Evolutionary conservation across 306 rosid species (phyloP).

Genomic region (Fragaria nilgerrensis): DNA sequence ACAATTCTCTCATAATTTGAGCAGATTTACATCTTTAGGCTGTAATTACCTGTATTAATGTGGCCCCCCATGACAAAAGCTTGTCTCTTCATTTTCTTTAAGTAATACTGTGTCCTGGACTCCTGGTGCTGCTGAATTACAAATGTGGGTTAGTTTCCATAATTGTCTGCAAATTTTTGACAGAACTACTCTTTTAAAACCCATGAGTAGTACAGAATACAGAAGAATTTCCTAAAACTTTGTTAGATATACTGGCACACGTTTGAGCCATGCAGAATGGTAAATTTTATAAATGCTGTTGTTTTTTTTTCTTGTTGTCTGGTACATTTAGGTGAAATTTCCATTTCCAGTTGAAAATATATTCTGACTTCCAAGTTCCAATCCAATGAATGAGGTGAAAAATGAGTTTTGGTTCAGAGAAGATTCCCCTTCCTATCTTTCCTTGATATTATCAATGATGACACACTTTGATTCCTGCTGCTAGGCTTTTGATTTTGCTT

Average conservation of each 20-base stretch:
- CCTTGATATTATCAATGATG: slow-evolving; percentile 76
- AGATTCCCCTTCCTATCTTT: slow-evolving; percentile 80
- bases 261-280: slow-evolving; percentile 43
- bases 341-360: neutral
- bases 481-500: slow-evolving; percentile 58
- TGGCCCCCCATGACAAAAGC: neutral
- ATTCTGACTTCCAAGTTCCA: slow-evolving; percentile 27
- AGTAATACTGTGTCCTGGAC: neutral
- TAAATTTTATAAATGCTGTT: neutral
- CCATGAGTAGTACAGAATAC: slow-evolving; percentile 2
- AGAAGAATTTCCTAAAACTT: neutral
- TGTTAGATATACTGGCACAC: slow-evolving; percentile 35
- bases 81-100: neutral
- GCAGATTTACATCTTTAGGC: neutral
- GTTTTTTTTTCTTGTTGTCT: slow-evolving; percentile 38
- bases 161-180: neutral
- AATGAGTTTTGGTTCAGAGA: slow-evolving; percentile 49
- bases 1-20: neutral
- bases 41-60: neutral
- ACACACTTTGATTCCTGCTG: slow-evolving; percentile 49
- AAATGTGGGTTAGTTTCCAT: slow-evolving; percentile 10
- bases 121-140: neutral
- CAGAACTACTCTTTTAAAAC: neutral
- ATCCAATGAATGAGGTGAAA: slow-evolving; percentile 41
- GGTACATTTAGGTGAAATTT: slow-evolving; percentile 45